These are phyloP conservation scores for Thielaviopsis ethacetica DNA, from an alignment of 2,329 filamentous ascomycete species.

Conservation along the genomic window DNA sequence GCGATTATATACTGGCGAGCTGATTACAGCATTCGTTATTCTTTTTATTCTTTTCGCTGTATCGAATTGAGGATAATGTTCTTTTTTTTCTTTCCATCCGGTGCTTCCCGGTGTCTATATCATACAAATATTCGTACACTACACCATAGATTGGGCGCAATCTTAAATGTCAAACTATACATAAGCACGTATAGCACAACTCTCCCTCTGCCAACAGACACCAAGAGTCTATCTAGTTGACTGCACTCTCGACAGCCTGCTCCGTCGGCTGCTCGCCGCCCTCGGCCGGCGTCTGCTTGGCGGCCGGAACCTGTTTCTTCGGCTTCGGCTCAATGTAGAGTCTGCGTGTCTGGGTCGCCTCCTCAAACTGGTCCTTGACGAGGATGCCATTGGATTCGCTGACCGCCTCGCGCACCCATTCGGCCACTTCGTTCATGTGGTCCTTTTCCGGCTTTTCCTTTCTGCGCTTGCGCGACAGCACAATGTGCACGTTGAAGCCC, in stretches of 20 bases:
- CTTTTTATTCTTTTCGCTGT: too few relatives aligned
- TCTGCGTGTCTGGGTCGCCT: constrained; percentile 25
- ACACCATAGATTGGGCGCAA: not conserved
- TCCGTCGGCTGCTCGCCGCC: not conserved
- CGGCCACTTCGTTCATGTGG: constrained; percentile 44
- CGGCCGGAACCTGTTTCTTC: not conserved
- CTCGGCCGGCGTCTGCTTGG: not conserved
- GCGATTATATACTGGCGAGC: too few relatives aligned
- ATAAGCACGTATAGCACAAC: too few relatives aligned
- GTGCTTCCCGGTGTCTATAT: not conserved
- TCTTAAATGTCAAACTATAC: not conserved
- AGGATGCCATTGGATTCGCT: constrained; percentile 21
- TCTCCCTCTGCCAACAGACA: too few relatives aligned
- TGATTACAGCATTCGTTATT: too few relatives aligned
- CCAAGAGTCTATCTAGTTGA: too few relatives aligned
- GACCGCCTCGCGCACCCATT: constrained; percentile 12
- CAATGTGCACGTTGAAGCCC: constrained; percentile 59
- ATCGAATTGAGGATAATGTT: not conserved
- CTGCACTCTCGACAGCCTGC: not conserved
- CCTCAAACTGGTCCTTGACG: constrained; percentile 29
- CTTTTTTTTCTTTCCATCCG: not conserved
- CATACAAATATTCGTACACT: not conserved
- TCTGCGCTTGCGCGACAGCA: constrained; percentile 44
- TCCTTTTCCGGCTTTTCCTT: constrained; percentile 40
- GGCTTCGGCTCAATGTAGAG: constrained; percentile 24